Evolutionary conservation across 768 basidiomycete genomes (phyloP).

Genomic region (Kwoniella bestiolae): DNA sequence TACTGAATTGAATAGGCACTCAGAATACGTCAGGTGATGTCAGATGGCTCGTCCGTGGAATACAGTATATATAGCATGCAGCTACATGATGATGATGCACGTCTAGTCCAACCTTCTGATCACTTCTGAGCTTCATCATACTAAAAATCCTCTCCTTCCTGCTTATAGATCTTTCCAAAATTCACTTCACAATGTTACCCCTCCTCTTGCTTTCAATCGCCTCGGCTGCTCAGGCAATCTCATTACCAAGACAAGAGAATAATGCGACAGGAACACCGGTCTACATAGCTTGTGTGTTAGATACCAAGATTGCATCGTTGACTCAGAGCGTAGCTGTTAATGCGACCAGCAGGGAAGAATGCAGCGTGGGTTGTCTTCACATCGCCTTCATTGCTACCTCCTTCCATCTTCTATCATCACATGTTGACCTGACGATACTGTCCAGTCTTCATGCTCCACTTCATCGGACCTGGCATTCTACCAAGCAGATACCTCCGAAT

Average conservation of each 20-base stretch:
- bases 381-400: too few relatives aligned
- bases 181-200: neutral
- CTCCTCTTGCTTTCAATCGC: neutral
- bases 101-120: neutral
- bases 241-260: neutral
- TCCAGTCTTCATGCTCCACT: conserved; percentile 4
- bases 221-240: neutral
- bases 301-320: conserved; percentile 15
- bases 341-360: conserved; percentile 11
- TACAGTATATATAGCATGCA: neutral
- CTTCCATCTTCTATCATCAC: too few relatives aligned
- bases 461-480: conserved; percentile 12
- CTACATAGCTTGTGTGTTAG: conserved; percentile 19
- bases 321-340: conserved; percentile 3
- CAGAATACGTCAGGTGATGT: neutral
- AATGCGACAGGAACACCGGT: conserved; percentile 1
- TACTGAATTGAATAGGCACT: neutral
- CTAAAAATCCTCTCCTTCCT: too few relatives aligned
- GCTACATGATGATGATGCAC: too few relatives aligned
- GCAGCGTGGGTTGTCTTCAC: conserved; percentile 11
- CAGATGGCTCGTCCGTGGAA: neutral
- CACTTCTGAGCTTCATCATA: too few relatives aligned
- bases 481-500: conserved; percentile 17
- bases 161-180: neutral
- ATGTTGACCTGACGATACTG: neutral